Evolutionary conservation across 352 stramenopile species (phyloP), one percentile per base, ranked within the genome.

Genomic region (Globisporangium mamillatum): DNA sequence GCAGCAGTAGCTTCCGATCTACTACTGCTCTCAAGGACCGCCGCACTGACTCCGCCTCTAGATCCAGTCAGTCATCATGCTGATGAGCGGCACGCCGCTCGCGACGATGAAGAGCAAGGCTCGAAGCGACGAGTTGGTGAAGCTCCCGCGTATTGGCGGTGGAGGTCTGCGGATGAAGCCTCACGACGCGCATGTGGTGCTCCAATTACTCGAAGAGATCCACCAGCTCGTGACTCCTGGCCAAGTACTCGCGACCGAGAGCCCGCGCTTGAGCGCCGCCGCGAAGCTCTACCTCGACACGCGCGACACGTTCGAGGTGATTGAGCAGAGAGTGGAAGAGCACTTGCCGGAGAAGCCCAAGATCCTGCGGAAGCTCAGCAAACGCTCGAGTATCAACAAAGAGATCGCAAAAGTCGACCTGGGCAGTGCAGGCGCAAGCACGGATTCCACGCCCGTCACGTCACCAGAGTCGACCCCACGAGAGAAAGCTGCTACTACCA

Each of bases 241-340:
- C 20, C 71, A 71, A 0, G 75, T 77, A 50, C 72, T 82, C 34
- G 74, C 63, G 50, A 70, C 69, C 12, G 41, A 71, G 0, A 86
- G 79, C 34, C 68, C 78, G 53, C 71, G 78, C 2, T 73, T 89
- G 53, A 75, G 80, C n/a, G 81, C 83, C 8, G 84, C 84, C 2
- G 82, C 84, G 25, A 89, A 88, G 69, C 73, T 93, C 56, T 93
- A 90, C 64, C 73, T 93, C 20, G 82, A 91, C 70, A 93, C 82
- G 20, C 82, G 85, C 32, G 82, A 93, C 62, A 83, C 82, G 9
- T 93, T 90, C 55, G 81, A 93, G 63, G 81, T 75, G 0, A 82
- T 90, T 52, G 82, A 93, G 59, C 72, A 78, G 10, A 64, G 81
- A 41, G 75, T 90, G 18, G 82, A 92, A 54, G 68, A 79, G 59